phyloP scores from a whole-genome alignment of 108 stramenopile species.

The Cyclotella sp. region DNA sequence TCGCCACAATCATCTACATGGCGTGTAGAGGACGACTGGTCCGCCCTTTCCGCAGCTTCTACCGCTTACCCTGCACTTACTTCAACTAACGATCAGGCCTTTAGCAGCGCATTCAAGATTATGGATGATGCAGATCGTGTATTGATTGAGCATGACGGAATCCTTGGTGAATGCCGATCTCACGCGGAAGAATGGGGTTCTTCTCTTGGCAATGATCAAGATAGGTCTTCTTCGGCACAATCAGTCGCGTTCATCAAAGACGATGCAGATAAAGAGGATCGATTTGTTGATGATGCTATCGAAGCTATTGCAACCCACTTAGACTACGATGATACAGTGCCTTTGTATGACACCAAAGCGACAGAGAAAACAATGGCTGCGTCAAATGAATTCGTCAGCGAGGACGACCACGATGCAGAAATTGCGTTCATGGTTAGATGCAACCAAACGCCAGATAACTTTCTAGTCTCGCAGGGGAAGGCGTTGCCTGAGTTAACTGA shows the following conservation, averaged over 20 bases:
- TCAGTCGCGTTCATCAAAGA: neutral
- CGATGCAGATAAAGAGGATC: neutral
- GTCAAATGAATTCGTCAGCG: neutral
- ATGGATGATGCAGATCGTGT: conserved; percentile 13
- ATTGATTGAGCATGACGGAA: conserved; percentile 1
- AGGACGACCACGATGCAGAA: conserved; percentile 63
- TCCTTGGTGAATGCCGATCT: neutral
- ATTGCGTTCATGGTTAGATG: conserved; percentile 68
- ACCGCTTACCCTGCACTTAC: neutral
- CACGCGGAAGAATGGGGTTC: neutral
- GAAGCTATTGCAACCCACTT: conserved; percentile 39
- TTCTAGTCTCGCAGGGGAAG: conserved; percentile 66
- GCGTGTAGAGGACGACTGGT: conserved; percentile 45
- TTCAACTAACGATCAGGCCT: neutral
- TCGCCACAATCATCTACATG: conserved; percentile 23
- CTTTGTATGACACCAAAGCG: conserved; percentile 38
- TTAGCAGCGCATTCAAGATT: neutral
- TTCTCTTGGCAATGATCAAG: neutral
- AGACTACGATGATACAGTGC: conserved; percentile 34
- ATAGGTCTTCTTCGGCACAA: neutral
- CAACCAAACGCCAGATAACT: conserved; percentile 66
- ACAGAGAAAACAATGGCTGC: neutral
- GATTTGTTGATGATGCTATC: conserved; percentile 31
- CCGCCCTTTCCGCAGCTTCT: neutral
- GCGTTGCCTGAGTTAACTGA: conserved; percentile 68